Base-by-base conservation (phyloP, 176 grass and related monocot species). In the Elymus sibiricus region DNA sequence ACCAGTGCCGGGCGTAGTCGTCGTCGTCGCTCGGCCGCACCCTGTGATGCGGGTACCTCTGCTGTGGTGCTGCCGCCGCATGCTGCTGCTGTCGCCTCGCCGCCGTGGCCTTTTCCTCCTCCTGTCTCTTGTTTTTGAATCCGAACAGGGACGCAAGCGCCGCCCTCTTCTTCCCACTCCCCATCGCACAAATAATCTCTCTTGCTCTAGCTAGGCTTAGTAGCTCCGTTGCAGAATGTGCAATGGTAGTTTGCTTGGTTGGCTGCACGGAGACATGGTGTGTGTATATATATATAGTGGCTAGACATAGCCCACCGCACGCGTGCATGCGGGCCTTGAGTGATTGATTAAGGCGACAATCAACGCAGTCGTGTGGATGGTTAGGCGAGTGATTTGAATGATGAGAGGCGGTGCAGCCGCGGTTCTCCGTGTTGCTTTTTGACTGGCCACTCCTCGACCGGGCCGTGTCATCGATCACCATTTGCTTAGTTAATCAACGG, bases 21-120 rank as follows among this genome's bases (percentile, higher is more conserved):
- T 90, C 89, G 21, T 90, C 65, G 21, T 90, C 89, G 59, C 89
- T 90, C 26, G 84, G 80, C 74, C 89, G 66, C 27, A 90, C 84
- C 74, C 28, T 87, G 67, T 32, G 83, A 11, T 22, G 53, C 17
- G 65, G 38, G 78, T 89, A 31, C 61, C 37, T 49, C 88, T 76
- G 77, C 53, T 35, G 60, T 9, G 34, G 7, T 2, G 7, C n/a
- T 11, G 70, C 24, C n/a, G 47, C 53, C 9, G 19, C 17, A 1
- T 56, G 53, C 55, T 32, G 79, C 40, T 8, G 19, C 62, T 22
- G 63, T 11, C 27, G 47, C 74, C 4, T 32, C 19, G 12, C 31
- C 39, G 43, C 53, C 39, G 4, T 19, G 0, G 49, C 60, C 11
- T 11, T 55, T 0, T 55, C 78, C 49, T 89, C 46, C 2, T 85